Base-by-base conservation (phyloP, 306 rosid species). In the Lathyrus sativus region DNA sequence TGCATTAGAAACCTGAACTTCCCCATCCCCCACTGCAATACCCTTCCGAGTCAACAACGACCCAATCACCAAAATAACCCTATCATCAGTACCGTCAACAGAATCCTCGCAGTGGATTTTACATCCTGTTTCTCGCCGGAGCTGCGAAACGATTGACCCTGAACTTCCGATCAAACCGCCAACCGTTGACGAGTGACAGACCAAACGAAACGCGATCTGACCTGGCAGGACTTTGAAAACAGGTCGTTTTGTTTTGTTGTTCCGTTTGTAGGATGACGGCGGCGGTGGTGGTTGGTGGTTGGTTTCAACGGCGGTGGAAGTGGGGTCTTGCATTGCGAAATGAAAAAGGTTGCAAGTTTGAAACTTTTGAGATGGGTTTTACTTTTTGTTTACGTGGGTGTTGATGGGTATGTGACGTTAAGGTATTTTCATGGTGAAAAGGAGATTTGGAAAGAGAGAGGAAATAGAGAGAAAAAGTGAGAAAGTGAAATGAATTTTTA, bases 91-190 rank as follows among this genome's bases (percentile, higher is more conserved):
- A 11, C 75, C 53, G 39, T 73, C 51, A 12, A 33, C 72, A 0
- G 83, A 11, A 33, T 78, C 79, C 57, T 77, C 76, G 31, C 82
- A 87, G 74, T 84, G 91, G 62, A 87, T 82, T 72, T 57, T 80
- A 41, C 84, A 67, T 2, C 65, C 80, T 0, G 91, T 84, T 17
- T 84, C 87, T 19, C 85, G 79, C 71, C 85, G 82, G 76, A 87
- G 81, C 65, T 76, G 85, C 2, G 85, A 82, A 1, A 87, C 79
- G 67, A 73, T 54, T 49, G 77, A 49, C 24, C 89, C 87, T 44
- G 74, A 54, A 76, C 71, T 79, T 0, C 89, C 88, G 59, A 87
- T 80, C 56, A 87, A 43, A n/a, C 89, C 80, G 37, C 87, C 81
- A 7, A 76, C 74, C 43, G 29, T 68, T 7, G 84, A 68, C n/a